phyloP scores from a whole-genome alignment of 2,329 filamentous ascomycete genomes.

The Grosmannia huntii region DNA sequence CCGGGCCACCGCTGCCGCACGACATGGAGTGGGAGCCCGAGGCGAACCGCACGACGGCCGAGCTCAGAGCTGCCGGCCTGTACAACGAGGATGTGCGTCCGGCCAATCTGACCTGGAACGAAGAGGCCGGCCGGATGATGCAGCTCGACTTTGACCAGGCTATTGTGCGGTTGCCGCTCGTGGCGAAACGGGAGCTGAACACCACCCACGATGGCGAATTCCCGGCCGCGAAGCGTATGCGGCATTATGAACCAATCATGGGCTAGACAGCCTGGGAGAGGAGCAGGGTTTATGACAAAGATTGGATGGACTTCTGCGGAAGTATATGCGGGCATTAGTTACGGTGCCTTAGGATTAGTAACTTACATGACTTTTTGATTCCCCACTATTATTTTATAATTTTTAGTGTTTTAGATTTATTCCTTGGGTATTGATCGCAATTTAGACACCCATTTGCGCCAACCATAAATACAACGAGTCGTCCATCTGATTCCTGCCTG shows the following conservation, averaged over 20 bases:
- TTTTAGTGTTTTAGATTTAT: too few species aligned
- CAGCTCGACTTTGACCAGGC: slow-evolving; percentile 5
- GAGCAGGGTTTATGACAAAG: too few species aligned
- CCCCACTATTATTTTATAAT: too few species aligned
- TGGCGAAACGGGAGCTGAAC: neutral
- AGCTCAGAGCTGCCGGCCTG: slow-evolving; percentile 2
- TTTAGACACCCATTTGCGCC: too few species aligned
- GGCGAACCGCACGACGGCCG: neutral
- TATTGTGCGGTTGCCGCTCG: neutral
- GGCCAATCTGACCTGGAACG: slow-evolving; percentile 3
- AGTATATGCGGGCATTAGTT: too few species aligned
- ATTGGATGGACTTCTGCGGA: too few species aligned
- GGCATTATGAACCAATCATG: neutral
- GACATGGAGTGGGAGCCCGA: neutral
- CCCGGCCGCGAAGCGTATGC: neutral
- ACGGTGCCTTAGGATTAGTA: too few species aligned
- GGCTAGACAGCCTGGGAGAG: neutral
- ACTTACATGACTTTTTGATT: too few species aligned
- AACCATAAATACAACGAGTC: too few species aligned
- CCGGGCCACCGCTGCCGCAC: neutral
- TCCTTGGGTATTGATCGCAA: too few species aligned
- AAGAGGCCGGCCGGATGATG: slow-evolving; percentile 4
- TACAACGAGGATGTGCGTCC: neutral
- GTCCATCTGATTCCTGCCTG: too few species aligned
- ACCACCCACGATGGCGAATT: neutral